phyloP scores from a whole-genome alignment of 2,329 filamentous ascomycete species.

The Cladosporium sp. region DNA sequence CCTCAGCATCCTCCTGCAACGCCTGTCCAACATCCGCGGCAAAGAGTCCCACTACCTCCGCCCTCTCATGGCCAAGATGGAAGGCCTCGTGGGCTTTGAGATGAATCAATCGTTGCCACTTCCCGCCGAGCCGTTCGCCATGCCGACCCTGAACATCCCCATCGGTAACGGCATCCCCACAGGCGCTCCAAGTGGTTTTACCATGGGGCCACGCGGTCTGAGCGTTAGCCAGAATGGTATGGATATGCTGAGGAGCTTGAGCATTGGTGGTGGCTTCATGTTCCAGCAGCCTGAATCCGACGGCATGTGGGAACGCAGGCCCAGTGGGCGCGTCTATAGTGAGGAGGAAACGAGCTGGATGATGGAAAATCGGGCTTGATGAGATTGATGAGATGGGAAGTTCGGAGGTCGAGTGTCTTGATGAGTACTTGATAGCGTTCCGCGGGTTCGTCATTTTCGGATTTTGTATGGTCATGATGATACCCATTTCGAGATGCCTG shows the following conservation, averaged over 20 bases:
- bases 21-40: constrained; percentile 40
- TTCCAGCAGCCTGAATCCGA: constrained; percentile 27
- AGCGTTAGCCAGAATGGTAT: constrained; percentile 27
- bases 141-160: neutral
- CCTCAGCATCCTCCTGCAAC: constrained; percentile 36
- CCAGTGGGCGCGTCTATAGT: constrained; percentile 29
- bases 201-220: constrained; percentile 25
- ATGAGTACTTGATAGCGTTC: neutral
- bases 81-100: constrained; percentile 34
- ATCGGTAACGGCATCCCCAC: constrained; percentile 17
- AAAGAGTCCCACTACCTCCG: constrained; percentile 40
- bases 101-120: constrained; percentile 26
- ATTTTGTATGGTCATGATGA: neutral
- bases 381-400: neutral
- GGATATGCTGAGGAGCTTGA: constrained; percentile 35
- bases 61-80: constrained; percentile 39
- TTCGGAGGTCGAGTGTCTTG: neutral
- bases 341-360: constrained; percentile 26
- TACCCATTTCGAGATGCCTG: neutral
- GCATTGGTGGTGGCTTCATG: constrained; percentile 33
- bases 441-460: neutral
- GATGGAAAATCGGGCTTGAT: constrained; percentile 13
- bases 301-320: constrained; percentile 26
- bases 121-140: constrained; percentile 22
- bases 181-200: constrained; percentile 25